Evolutionary conservation across 1,284 basidiomycete species (phyloP), one percentile per base, ranked within the genome.

Genomic region (Leccinum pallidistipes): DNA sequence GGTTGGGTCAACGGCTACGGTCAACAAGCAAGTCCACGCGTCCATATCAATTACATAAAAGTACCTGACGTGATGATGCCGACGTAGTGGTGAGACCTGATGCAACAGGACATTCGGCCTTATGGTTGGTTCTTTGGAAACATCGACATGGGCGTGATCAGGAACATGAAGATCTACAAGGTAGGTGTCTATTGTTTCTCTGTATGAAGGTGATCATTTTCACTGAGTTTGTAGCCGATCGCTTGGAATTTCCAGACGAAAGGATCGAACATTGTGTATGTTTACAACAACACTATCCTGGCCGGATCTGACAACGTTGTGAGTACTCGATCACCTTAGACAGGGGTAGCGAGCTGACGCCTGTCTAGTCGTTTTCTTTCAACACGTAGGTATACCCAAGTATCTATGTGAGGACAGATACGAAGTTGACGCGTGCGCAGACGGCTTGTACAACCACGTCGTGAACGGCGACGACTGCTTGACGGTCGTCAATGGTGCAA

Each of bases 1-100:
- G 85, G 85, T 12, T 87, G 85, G 85, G 79, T 87, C 0, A 82
- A 87, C 62, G 80, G 76, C 0, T 81, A 86, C 62, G 86, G 86
- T 3, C 85, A 86, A 76, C 76, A 77, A 53, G 83, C 84, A 61
- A 58, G 77, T 65, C 2, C 34, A 36, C 27, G 9, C 55, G 38
- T 60, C 24, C 14, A 24, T 53, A 55, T 27, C 1, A 24, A 14
- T 58, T 21, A 21, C 21, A 21, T 10, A 16, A 38, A 43, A 9
- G 52, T 21, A 18, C 4, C 38, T 45, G 27, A 53, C 32, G 14
- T 34, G 24, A 31, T 29, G 9, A 24, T 7, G 24, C 34, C 40
- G 12, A 18, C 12, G 54, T 57, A 85, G 82, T 87, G 86, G 86
- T 87, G 86, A 85, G 81, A 86, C 64, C 77, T 78, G 6, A 72